phyloP scores from a whole-genome alignment of 2,329 filamentous ascomycete genomes.

The Zarea fungicola region DNA sequence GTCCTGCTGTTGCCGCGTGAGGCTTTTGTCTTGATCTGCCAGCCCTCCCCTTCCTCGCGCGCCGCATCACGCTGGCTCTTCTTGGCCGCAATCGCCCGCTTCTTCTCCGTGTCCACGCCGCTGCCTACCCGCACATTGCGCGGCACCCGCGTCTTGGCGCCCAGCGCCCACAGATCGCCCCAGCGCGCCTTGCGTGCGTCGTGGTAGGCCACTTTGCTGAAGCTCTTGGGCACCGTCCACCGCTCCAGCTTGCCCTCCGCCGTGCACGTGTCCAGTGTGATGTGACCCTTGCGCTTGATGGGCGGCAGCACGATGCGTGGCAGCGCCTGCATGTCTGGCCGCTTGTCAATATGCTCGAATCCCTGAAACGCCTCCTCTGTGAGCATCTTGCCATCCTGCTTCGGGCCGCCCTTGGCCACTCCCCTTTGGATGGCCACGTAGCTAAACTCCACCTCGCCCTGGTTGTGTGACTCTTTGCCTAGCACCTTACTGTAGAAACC shows the following conservation, averaged over 20 bases:
- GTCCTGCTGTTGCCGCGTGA: constrained; percentile 38
- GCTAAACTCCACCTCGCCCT: constrained; percentile 87
- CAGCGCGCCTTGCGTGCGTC: constrained; percentile 86
- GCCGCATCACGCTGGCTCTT: constrained; percentile 32
- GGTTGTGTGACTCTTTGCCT: constrained; percentile 60
- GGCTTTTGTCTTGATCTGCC: constrained; percentile 23
- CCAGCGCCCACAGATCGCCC: constrained; percentile 94
- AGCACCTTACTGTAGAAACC: constrained; percentile 74
- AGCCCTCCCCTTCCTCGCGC: constrained; percentile 27
- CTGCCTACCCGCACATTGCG: constrained; percentile 57
- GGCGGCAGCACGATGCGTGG: constrained; percentile 75
- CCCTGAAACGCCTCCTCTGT: constrained; percentile 66
- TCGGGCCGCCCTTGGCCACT: constrained; percentile 30
- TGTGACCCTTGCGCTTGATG: constrained; percentile 81
- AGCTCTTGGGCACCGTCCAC: constrained; percentile 85
- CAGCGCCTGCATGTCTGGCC: constrained; percentile 59
- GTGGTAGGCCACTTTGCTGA: constrained; percentile 75
- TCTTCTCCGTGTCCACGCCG: constrained; percentile 41
- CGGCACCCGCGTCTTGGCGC: constrained; percentile 75
- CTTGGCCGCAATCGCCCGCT: constrained; percentile 37
- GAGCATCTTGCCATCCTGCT: constrained; percentile 47
- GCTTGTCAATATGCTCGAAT: constrained; percentile 49
- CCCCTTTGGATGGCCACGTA: constrained; percentile 84
- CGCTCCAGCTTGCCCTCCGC: constrained; percentile 80
- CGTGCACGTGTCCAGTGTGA: constrained; percentile 88